phyloP scores from a whole-genome alignment of 306 rosid species.

The Prunus armeniaca region DNA sequence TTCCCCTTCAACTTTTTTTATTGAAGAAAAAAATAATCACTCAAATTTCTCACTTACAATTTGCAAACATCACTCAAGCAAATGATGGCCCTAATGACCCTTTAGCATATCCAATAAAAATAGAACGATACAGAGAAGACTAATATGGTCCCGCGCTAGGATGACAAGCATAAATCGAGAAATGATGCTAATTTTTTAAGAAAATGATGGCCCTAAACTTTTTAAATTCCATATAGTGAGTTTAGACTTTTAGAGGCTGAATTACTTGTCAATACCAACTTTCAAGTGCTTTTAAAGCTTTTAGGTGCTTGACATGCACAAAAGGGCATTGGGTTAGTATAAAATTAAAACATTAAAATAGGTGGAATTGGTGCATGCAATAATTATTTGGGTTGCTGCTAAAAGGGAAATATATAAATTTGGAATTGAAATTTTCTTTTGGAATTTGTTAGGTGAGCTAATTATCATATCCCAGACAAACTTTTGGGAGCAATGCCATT shows the following conservation, averaged over 20 bases:
- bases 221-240: background rate
- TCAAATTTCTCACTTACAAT: background rate
- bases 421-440: background rate
- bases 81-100: no score
- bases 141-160: no score
- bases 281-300: background rate
- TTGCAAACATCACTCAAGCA: no score
- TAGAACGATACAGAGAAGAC: no score
- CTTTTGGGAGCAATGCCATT: slow-evolving; percentile 1
- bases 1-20: background rate
- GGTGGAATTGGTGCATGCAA: slow-evolving; percentile 8
- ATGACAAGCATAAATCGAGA: no score
- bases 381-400: slow-evolving; percentile 26
- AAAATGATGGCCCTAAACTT: background rate
- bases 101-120: no score
- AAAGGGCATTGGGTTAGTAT: background rate
- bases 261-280: slow-evolving; percentile 10
- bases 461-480: slow-evolving; percentile 19
- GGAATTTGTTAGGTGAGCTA: background rate
- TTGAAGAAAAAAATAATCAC: background rate
- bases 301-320: slow-evolving; percentile 11
- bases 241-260: background rate
- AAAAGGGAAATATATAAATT: slow-evolving; percentile 13
- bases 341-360: background rate
- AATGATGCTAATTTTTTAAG: background rate